A percentile compares a stretch with the other conserved stretches of the same genome.
Conservation (phyloP, 768 basidiomycete species). For the Mrakia blollopis region DNA sequence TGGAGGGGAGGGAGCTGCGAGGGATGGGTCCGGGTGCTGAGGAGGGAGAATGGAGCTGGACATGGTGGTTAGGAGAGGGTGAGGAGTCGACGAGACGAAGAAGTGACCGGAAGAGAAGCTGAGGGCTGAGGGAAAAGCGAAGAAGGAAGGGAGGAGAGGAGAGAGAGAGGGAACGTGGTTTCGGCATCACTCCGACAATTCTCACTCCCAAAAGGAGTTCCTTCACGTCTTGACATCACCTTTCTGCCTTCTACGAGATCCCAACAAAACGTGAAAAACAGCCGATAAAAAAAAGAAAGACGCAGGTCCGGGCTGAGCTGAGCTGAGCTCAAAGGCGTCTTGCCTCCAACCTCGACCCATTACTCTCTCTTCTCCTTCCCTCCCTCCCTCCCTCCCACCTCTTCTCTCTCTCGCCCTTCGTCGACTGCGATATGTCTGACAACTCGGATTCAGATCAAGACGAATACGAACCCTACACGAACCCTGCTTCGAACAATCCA, state of each 20-base stretch:
- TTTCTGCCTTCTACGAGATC: not conserved
- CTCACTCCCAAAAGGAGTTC: not conserved
- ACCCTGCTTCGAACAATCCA: not conserved
- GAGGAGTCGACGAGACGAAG: not conserved
- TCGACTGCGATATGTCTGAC: not conserved
- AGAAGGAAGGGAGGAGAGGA: not conserved
- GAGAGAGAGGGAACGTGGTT: not conserved
- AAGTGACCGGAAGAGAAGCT: not conserved
- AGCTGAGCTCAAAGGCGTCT: not conserved
- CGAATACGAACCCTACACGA: slow-evolving; percentile 14
- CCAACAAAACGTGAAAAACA: not conserved
- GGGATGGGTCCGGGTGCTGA: slow-evolving; percentile 16
- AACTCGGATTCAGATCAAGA: slow-evolving; percentile 16
- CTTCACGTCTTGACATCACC: no score
- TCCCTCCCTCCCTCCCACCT: not conserved
- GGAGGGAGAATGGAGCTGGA: slow-evolving; percentile 18
- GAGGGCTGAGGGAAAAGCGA: not conserved
- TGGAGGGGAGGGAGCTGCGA: not conserved
- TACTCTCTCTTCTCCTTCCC: not conserved
- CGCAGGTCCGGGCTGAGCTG: not conserved
- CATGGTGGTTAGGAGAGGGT: not conserved
- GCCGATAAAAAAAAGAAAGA: not conserved
- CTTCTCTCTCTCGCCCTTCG: not conserved
- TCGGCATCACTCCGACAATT: not conserved
- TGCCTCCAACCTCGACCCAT: not conserved